Base-by-base conservation (phyloP, 305 asterid genomes). In the Fraxinus sp. region DNA sequence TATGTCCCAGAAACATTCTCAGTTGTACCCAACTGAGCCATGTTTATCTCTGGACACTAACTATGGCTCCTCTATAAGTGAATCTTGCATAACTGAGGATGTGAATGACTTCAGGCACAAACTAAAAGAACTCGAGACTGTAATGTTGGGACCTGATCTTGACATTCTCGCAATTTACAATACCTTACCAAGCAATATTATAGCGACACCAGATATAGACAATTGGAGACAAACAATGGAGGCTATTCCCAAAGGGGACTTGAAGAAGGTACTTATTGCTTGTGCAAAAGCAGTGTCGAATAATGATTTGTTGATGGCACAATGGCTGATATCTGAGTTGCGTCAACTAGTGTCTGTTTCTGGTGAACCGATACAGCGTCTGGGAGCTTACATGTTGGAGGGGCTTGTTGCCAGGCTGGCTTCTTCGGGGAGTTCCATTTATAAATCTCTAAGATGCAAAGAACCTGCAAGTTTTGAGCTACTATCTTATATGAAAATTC, bases 351-450 rank as follows among this genome's bases (percentile, higher is more conserved):
- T 95, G 41, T 95, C 98, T 0, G 97, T 95, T 66, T 92, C 95
- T 1, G 98, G 98, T 5, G 98, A 91, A 30, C 98, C 98, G 0
- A 80, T 93, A 44, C 96, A 92, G 85, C 94, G 98, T 2, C 82
- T 95, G 36, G 97, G 97, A 77, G 98, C 97, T 0, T 95, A 95
- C 87, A 87, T 92, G 93, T 83, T 95, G 7, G 98, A 95, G 86
- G 98, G 98, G 52, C 95, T 95, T 0, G 97, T 93, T 0, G 97
- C 98, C 0, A 84, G 87, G 76, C 76, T 91, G 76, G 89, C 88
- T 33, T 88, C 95, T 74, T 91, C 97, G 0, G 95, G 96, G 16
- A 95, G 92, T 76, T 91, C 92, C 52, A 92, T 94, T 7, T 91
- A 86, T 59, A 91, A 87, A 74, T 86, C 92, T 1, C 84, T 92